Conservation (phyloP, 2,329 filamentous ascomycete species). For the Colletotrichum sp. region DNA sequence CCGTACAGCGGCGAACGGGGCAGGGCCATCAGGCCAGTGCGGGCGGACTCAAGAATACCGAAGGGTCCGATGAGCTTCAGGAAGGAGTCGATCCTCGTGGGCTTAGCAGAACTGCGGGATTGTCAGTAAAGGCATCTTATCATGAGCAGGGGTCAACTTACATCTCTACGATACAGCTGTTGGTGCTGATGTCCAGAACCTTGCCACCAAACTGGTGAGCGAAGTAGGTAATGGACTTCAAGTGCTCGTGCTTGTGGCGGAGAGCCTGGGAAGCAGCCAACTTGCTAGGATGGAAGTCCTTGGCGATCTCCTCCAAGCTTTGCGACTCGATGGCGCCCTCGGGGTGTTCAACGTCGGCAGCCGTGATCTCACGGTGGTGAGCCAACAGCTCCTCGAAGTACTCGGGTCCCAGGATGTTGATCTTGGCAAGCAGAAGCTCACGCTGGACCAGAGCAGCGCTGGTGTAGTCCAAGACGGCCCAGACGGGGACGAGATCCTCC, state of each 20-base stretch:
- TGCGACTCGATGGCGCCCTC: conserved; percentile 36
- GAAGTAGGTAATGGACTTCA: conserved; percentile 95
- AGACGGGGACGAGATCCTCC: conserved; percentile 96
- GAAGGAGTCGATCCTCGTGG: conserved; percentile 92
- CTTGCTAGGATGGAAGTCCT: conserved; percentile 89
- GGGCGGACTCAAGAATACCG: conserved; percentile 93
- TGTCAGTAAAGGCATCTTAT: conserved; percentile 26
- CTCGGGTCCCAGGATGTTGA: conserved; percentile 95
- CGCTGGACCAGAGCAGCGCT: conserved; percentile 91
- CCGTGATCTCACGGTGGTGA: conserved; percentile 89
- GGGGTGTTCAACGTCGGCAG: conserved; percentile 48
- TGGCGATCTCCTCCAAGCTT: conserved; percentile 51
- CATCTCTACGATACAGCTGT: conserved; percentile 98
- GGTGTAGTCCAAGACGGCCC: conserved; percentile 98
- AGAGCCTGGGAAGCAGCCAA: conserved; percentile 87
- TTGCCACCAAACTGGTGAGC: conserved; percentile 98
- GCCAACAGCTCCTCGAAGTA: conserved; percentile 97
- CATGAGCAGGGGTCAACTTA: conserved; percentile 53
- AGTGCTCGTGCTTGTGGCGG: conserved; percentile 95
- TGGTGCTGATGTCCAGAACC: conserved; percentile 96
- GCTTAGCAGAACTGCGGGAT: conserved; percentile 79
- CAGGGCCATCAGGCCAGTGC: conserved; percentile 95
- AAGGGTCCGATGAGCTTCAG: conserved; percentile 95
- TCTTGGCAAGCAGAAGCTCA: conserved; percentile 92
- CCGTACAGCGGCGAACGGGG: conserved; percentile 88